Percentiles rank a stretch among this genome's conserved stretches.
These are phyloP conservation scores for Chrysosporium queenslandicum DNA, from an alignment of 2,329 filamentous ascomycete species.

Conservation along the genomic window DNA sequence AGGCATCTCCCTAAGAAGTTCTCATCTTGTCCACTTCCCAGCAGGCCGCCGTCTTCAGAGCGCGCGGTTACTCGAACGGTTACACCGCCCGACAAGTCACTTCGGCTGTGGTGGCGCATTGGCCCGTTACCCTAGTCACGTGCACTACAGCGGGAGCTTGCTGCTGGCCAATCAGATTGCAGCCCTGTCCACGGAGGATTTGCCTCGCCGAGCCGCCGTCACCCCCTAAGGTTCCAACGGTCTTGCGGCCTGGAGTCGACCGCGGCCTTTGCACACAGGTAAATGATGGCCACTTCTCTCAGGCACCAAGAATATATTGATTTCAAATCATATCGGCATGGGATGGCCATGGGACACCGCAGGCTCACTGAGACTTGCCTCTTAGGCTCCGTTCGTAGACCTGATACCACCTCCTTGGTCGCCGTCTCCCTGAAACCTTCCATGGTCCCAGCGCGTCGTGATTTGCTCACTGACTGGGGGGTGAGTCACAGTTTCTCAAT, in stretches of 20 bases:
- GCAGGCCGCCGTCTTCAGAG: neutral
- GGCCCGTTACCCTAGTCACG: neutral
- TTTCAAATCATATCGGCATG: neutral
- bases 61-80: too few species aligned
- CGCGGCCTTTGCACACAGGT: too few species aligned
- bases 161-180: neutral
- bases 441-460: neutral
- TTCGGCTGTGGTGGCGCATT: neutral
- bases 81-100: too few species aligned
- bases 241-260: too few species aligned
- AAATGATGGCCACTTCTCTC: neutral
- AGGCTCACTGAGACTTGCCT: neutral
- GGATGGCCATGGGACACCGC: neutral
- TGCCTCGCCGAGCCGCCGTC: neutral
- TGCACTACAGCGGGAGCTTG: neutral
- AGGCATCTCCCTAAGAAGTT: slow-evolving; percentile 2
- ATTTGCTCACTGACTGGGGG: neutral
- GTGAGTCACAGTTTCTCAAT: slow-evolving; percentile 1
- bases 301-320: neutral
- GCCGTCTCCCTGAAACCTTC: neutral
- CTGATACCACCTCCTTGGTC: too few species aligned
- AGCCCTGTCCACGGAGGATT: neutral
- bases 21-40: neutral
- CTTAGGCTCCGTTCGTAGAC: neutral
- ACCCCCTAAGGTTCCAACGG: too few species aligned